Conservation (phyloP, 345 rosid species). For the Hibiscus syriacus region DNA sequence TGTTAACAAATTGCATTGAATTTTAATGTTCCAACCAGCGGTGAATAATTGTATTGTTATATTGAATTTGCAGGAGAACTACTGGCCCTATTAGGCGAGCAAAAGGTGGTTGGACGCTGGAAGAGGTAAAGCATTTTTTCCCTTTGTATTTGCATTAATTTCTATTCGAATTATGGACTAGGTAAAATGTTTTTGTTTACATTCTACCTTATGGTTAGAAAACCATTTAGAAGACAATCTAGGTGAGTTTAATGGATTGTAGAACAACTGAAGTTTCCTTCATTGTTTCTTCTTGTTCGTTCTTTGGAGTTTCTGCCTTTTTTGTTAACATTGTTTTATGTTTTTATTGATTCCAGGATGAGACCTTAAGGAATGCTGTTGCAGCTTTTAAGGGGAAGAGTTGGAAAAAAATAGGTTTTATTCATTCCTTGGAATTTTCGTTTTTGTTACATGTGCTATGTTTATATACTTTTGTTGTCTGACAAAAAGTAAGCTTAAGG, state of each 20-base stretch:
- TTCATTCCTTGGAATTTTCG: slow-evolving; percentile 7
- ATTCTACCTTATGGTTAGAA: not conserved
- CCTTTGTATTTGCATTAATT: not conserved
- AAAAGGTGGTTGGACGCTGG: slow-evolving; percentile 89
- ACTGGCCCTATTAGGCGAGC: slow-evolving; percentile 96
- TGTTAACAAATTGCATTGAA: not conserved
- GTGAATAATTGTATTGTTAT: slow-evolving; percentile 10
- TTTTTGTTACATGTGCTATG: slow-evolving; percentile 1
- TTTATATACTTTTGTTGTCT: not conserved
- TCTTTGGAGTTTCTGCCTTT: not conserved
- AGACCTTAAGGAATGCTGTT: slow-evolving; percentile 74
- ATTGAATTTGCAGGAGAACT: slow-evolving; percentile 60
- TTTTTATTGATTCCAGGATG: slow-evolving; percentile 52
- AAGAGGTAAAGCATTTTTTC: slow-evolving; percentile 47
- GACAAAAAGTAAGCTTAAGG: too few species aligned
- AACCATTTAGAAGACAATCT: not conserved
- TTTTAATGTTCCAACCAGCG: slow-evolving; percentile 7
- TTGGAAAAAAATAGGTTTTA: slow-evolving; percentile 82
- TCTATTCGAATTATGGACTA: not conserved
- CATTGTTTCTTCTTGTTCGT: not conserved
- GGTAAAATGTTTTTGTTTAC: not conserved
- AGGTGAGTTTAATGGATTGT: not conserved
- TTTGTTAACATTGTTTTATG: not conserved
- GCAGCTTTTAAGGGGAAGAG: slow-evolving; percentile 58
- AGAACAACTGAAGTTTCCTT: not conserved